Conservation (phyloP, 257 asterid species). For the Solanum arcanum region DNA sequence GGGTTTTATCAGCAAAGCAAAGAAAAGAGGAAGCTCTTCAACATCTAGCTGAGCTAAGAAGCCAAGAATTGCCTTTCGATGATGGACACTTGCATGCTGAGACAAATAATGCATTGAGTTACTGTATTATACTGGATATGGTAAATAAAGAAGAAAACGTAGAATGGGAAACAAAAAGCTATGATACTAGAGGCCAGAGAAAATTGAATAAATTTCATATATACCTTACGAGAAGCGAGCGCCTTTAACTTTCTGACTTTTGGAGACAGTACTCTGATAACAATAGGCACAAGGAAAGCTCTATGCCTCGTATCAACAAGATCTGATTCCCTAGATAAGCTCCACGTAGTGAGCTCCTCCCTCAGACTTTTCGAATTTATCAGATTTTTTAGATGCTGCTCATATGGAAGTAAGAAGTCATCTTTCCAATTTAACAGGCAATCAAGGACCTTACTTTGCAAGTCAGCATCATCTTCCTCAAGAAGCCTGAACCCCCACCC, state of each 20-base stretch:
- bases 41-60: slow-evolving; percentile 77
- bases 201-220: neutral
- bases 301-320: slow-evolving; percentile 58
- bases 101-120: slow-evolving; percentile 8
- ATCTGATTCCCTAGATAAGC: slow-evolving; percentile 56
- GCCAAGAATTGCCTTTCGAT: slow-evolving; percentile 76
- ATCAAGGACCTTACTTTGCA: slow-evolving; percentile 79
- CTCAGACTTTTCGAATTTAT: slow-evolving; percentile 46
- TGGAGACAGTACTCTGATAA: slow-evolving; percentile 58
- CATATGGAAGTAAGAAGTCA: slow-evolving; percentile 60
- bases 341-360: slow-evolving; percentile 89
- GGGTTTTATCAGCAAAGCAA: slow-evolving; percentile 59
- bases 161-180: neutral
- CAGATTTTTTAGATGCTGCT: slow-evolving; percentile 61
- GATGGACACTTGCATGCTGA: slow-evolving; percentile 61
- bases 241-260: slow-evolving; percentile 74
- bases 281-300: slow-evolving; percentile 55
- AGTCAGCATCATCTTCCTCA: slow-evolving; percentile 72
- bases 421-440: slow-evolving; percentile 90
- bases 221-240: slow-evolving; percentile 77
- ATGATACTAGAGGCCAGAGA: neutral
- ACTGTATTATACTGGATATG: neutral
- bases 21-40: slow-evolving; percentile 81
- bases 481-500: slow-evolving; percentile 49
- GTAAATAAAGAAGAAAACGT: neutral